Evolutionary conservation across 2,329 filamentous ascomycete species (phyloP).

Genomic region (Aspergillus proliferans): DNA sequence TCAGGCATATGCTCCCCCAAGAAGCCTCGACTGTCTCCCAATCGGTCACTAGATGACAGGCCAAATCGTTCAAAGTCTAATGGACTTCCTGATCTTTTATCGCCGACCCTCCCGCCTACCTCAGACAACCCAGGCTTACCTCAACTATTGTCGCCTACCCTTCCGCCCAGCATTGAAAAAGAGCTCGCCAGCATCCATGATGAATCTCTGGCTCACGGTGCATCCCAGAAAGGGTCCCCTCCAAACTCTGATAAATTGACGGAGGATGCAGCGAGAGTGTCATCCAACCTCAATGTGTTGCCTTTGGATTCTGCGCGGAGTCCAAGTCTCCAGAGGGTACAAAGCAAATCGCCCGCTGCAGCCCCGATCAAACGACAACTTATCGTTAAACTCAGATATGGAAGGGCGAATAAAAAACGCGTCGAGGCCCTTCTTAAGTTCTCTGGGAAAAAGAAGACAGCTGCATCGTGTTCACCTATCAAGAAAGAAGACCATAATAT

Average conservation of each 20-base stretch:
- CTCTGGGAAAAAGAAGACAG: slow-evolving; percentile 30
- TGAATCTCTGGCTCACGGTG: slow-evolving; percentile 18
- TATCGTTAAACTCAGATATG: slow-evolving; percentile 48
- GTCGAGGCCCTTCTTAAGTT: slow-evolving; percentile 43
- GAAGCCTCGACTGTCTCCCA: slow-evolving; percentile 35
- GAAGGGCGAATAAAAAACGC: slow-evolving; percentile 43
- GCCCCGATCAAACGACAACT: slow-evolving; percentile 23
- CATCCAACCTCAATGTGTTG: slow-evolving; percentile 7
- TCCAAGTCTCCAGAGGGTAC: slow-evolving; percentile 8
- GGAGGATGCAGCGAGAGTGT: neutral
- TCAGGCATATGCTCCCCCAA: slow-evolving; percentile 30
- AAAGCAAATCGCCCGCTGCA: slow-evolving; percentile 6
- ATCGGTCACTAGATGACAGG: slow-evolving; percentile 24
- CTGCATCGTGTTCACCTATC: slow-evolving; percentile 17
- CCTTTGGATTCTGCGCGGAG: slow-evolving; percentile 14
- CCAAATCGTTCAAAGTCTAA: slow-evolving; percentile 17
- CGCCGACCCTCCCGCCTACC: slow-evolving; percentile 39
- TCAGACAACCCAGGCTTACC: slow-evolving; percentile 40
- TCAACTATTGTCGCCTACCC: slow-evolving; percentile 51
- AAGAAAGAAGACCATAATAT: slow-evolving; percentile 14
- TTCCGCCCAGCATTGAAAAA: slow-evolving; percentile 51
- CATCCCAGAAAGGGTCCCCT: slow-evolving; percentile 12
- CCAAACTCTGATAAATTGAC: neutral
- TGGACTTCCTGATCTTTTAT: slow-evolving; percentile 32
- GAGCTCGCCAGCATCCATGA: slow-evolving; percentile 43